These are phyloP conservation scores for Solanum dulcamara DNA, from an alignment of 257 asterid genomes.

Conservation along the genomic window DNA sequence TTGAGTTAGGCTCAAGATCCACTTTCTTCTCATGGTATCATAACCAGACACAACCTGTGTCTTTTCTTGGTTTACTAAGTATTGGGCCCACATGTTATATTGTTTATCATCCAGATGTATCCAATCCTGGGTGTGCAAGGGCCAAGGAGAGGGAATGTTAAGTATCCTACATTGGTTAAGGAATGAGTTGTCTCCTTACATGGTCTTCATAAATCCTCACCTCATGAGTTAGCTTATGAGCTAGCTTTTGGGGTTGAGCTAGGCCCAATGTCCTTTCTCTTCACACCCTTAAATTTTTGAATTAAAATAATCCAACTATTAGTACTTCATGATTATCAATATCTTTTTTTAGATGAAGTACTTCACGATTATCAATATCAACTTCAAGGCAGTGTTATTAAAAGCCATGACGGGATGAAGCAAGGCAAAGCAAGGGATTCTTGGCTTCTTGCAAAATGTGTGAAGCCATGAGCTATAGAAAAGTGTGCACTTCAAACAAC, in stretches of 20 bases:
- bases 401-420: background rate
- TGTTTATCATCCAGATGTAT: background rate
- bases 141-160: background rate
- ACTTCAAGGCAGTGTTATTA: background rate
- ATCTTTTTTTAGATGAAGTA: no score
- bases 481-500: background rate
- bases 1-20: background rate
- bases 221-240: background rate
- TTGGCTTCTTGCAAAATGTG: background rate
- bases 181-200: background rate
- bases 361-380: background rate
- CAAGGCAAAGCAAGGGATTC: background rate
- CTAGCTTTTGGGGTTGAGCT: background rate
- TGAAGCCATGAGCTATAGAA: background rate
- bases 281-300: background rate
- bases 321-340: no score
- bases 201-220: background rate
- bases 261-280: background rate
- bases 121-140: background rate
- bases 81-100: background rate
- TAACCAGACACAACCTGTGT: background rate
- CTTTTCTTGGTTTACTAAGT: background rate
- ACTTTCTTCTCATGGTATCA: background rate
- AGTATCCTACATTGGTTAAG: background rate
- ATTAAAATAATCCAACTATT: background rate